Base-by-base conservation (phyloP, 352 stramenopile species). In the Phytopythium aichiense region DNA sequence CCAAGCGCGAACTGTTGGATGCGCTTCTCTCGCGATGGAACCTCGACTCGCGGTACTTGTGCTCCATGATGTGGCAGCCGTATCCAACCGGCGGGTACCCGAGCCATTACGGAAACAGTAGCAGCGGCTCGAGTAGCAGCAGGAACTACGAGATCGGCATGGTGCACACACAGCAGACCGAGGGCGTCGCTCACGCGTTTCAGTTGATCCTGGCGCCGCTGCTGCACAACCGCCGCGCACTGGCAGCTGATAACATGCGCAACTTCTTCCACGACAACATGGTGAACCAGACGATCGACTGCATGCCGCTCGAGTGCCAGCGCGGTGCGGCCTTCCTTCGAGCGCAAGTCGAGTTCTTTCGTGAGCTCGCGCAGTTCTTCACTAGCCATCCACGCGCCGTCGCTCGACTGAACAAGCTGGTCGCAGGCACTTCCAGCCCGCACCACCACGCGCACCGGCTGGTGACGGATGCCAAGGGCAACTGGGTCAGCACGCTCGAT, bases 31-130 rank as follows among this genome's bases (percentile, higher is more conserved):
- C 67, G 28, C 66, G 74, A 18, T 80, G 74, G 72, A 80, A 83
- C 53, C 61, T 83, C 8, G 74, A 83, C 42, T 65, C 74, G 53
- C 64, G 74, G 25, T 80, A 76, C 35, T 66, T 78, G 54, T 80
- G 73, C 45, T 73, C 66, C 45, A 79, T 82, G 61, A 40, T 79
- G 22, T 82, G 74, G 74, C 71, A 82, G 46, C 78, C 74, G 40
- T 72, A 79, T 7, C 54, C 66, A 61, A 72, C 51, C 52, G 40
- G 25, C 56, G 56, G 11, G 25, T 51, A 7, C 25, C 35, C 52
- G 31, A 18, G 52, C 23, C 52, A 58, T 8, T 46, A 48, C n/a
- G 52, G 52, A 37, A 28, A 12, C n/a, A 22, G 8, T n/a, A 22
- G 0, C 52, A 48, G 38, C 20, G 38, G n/a, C 4, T 22, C 51